phyloP scores from a whole-genome alignment of 148 eudicot species.

The Heliosperma pusillum region DNA sequence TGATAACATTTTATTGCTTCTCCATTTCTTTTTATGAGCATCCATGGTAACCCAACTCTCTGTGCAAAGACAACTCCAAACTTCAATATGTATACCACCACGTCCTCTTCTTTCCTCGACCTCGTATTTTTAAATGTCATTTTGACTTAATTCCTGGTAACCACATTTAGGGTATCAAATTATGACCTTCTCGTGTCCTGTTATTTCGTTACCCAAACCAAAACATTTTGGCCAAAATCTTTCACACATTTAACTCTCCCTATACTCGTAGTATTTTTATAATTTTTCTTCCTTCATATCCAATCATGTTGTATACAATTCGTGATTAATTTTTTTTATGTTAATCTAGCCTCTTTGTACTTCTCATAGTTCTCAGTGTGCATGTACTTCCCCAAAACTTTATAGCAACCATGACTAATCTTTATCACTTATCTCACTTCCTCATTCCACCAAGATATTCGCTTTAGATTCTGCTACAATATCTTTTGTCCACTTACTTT shows the following conservation, averaged over 20 bases:
- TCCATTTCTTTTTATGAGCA: neutral
- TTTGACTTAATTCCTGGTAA: no score
- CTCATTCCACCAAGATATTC: conserved; percentile 12
- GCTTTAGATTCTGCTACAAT: neutral
- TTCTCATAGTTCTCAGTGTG: neutral
- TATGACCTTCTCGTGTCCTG: neutral
- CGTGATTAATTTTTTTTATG: neutral
- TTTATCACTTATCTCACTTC: neutral
- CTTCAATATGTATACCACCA: no score
- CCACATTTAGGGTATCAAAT: neutral
- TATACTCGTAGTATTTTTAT: no score
- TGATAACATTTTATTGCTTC: neutral
- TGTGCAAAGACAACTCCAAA: no score
- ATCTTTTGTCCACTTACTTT: neutral
- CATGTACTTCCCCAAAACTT: neutral
- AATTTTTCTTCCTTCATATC: neutral
- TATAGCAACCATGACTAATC: neutral
- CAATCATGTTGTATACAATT: neutral
- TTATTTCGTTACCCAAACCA: neutral
- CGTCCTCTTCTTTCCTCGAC: no score
- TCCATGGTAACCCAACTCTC: no score
- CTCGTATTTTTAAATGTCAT: no score
- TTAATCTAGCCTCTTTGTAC: neutral
- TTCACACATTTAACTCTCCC: neutral
- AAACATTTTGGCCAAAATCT: neutral